A percentile compares a stretch with the other conserved stretches of the same genome.
Conservation (phyloP, 1,284 basidiomycete genomes). For the Boletellus sp. region DNA sequence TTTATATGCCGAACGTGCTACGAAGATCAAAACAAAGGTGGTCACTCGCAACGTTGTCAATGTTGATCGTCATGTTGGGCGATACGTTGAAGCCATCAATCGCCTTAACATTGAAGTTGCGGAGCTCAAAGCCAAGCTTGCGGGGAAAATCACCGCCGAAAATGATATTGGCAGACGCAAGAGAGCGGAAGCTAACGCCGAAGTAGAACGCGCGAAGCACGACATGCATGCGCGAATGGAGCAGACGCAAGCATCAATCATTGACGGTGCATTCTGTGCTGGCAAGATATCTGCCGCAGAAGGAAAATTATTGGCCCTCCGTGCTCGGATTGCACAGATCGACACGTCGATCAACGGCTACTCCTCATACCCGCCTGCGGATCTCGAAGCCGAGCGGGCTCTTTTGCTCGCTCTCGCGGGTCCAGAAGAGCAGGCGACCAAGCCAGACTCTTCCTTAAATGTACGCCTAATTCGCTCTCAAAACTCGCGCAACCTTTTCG, state of each 20-base stretch:
- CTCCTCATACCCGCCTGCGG: constrained; percentile 44
- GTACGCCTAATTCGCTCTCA: constrained; percentile 63
- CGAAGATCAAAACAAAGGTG: constrained; percentile 94
- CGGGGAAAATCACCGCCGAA: constrained; percentile 62
- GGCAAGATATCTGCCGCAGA: constrained; percentile 78
- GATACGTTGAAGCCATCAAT: constrained; percentile 93
- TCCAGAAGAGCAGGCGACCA: constrained; percentile 69
- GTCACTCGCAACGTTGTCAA: constrained; percentile 91
- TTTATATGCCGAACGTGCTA: constrained; percentile 92
- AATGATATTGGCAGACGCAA: constrained; percentile 61
- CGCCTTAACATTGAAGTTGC: constrained; percentile 79
- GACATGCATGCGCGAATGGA: constrained; percentile 70
- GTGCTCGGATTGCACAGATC: constrained; percentile 65
- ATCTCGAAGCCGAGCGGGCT: constrained; percentile 70
- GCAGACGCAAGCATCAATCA: constrained; percentile 63
- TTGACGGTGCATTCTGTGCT: constrained; percentile 74
- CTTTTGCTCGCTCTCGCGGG: constrained; percentile 67
- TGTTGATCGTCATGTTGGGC: constrained; percentile 88
- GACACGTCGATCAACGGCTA: constrained; percentile 41
- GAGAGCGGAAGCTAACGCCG: constrained; percentile 62
- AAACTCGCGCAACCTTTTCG: constrained; percentile 79
- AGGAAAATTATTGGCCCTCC: constrained; percentile 63
- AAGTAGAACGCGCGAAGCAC: constrained; percentile 66
- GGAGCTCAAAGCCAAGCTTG: constrained; percentile 83
- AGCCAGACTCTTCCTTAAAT: constrained; percentile 58